Conservation (phyloP, 768 basidiomycete genomes). For the Phlebiopsis flavidoalba region DNA sequence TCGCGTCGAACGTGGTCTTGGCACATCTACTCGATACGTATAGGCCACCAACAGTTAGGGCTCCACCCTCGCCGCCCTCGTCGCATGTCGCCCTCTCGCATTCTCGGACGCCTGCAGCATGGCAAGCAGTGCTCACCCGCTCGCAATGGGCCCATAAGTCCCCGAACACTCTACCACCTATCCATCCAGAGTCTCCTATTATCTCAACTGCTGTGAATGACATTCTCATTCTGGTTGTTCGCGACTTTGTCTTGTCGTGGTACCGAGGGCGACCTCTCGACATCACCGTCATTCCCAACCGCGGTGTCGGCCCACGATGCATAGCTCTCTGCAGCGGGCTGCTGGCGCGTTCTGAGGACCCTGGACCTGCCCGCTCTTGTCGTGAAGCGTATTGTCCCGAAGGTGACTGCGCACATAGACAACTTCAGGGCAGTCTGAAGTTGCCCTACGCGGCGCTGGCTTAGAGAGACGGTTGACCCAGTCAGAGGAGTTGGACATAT, state of each 20-base stretch:
- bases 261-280: slow-evolving; percentile 81
- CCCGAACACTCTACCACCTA: slow-evolving; percentile 60
- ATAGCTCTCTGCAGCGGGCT: slow-evolving; percentile 43
- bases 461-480: slow-evolving; percentile 80
- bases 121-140: slow-evolving; percentile 85
- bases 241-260: slow-evolving; percentile 89
- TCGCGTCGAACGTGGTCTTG: slow-evolving; percentile 49
- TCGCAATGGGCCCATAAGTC: slow-evolving; percentile 84
- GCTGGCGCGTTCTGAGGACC: slow-evolving; percentile 19
- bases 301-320: slow-evolving; percentile 73
- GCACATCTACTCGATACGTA: slow-evolving; percentile 55
- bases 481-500: slow-evolving; percentile 84
- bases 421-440: slow-evolving; percentile 88
- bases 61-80: slow-evolving; percentile 50
- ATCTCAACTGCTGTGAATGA: slow-evolving; percentile 74
- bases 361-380: slow-evolving; percentile 74
- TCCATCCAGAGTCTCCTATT: slow-evolving; percentile 59
- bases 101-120: slow-evolving; percentile 94
- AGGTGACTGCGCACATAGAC: slow-evolving; percentile 83
- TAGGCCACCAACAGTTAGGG: slow-evolving; percentile 25
- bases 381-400: slow-evolving; percentile 84
- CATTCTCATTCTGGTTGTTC: slow-evolving; percentile 72
- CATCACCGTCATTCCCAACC: slow-evolving; percentile 83
- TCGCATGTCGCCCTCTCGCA: slow-evolving; percentile 69
- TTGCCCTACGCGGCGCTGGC: slow-evolving; percentile 76